Base-by-base conservation (phyloP, 1,139 yeast species). In the Blastobotrys apis region DNA sequence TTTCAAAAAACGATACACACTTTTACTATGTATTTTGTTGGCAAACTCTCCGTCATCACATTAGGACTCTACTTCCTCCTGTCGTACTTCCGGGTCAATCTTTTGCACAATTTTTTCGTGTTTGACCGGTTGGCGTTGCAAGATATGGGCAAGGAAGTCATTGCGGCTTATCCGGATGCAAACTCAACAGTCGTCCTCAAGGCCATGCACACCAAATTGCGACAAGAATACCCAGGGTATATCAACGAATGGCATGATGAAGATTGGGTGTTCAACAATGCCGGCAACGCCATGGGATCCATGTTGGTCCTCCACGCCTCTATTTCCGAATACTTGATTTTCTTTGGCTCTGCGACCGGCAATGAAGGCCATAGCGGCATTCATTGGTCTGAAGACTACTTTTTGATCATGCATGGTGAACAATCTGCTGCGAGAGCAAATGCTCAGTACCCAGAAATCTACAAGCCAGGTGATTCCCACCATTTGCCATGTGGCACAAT, bases 221-320 rank as follows among this genome's bases (percentile, higher is more conserved):
- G 80, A 55, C 72, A 66, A 1, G 77, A 72, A 45, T 92, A 90
- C 62, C 86, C 87, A 17, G 77, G 78, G 20, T 62, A 75, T 53
- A 77, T 88, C 65, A 85, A 84, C 62, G 80, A 78, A 50, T 72
- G 83, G 56, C 77, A 80, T 60, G 73, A 74, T 47, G 83, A 84
- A 41, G 92, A 88, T 56, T 92, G 97, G 97, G 81, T 92, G 43
- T 90, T 81, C 77, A 92, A 90, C 75, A 88, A 87, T 59, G 98
- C 98, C 6, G 98, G 98, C 45, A 95, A 96, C 54, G 97, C 98
- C 45, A 92, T 92, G 98, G 98, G 98, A 22, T 80, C 88, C 47
- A 90, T 92, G 97, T 77, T 86, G 57, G 86, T 94, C 51, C 72
- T 92, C 54, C 98, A 94, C 65, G 97, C 97, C 12, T 90, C 97